Evolutionary conservation across 2,329 filamentous ascomycete genomes (phyloP).

Genomic region (Hypoxylon rubiginosum): DNA sequence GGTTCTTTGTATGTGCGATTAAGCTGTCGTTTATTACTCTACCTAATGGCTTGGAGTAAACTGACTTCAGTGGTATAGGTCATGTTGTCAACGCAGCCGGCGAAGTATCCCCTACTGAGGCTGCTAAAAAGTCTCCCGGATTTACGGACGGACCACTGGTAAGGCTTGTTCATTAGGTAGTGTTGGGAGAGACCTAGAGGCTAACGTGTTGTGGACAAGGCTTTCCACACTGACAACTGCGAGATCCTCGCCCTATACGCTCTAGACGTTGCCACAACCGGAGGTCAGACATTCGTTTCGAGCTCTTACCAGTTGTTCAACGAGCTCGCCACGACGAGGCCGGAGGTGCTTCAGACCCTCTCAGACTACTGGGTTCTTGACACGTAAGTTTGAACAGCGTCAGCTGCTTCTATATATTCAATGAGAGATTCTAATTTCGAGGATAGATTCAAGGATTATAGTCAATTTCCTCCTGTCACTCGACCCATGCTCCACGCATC

Average conservation of each 20-base stretch:
- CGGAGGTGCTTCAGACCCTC: conserved; percentile 32
- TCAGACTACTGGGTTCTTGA: conserved; percentile 32
- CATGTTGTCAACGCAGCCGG: conserved; percentile 22
- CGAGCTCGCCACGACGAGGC: conserved; percentile 22
- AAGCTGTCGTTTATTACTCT: background rate
- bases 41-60: background rate
- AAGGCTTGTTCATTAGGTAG: background rate
- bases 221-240: conserved; percentile 36
- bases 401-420: background rate
- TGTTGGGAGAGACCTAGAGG: background rate
- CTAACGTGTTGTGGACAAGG: conserved; percentile 9
- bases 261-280: conserved; percentile 26
- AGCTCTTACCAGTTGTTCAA: conserved; percentile 36
- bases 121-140: conserved; percentile 22
- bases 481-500: conserved; percentile 30
- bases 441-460: conserved; percentile 27
- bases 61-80: background rate
- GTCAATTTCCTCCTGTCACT: conserved; percentile 23
- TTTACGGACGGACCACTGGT: conserved; percentile 29
- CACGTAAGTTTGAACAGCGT: conserved; percentile 19
- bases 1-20: conserved; percentile 17
- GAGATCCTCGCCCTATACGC: conserved; percentile 33
- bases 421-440: background rate
- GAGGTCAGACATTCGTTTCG: conserved; percentile 28
- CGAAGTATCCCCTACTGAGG: conserved; percentile 9